A percentile compares a stretch with the other conserved stretches of the same genome.
Conservation (phyloP, 202 grass and related monocot species). For the Zizania palustris region DNA sequence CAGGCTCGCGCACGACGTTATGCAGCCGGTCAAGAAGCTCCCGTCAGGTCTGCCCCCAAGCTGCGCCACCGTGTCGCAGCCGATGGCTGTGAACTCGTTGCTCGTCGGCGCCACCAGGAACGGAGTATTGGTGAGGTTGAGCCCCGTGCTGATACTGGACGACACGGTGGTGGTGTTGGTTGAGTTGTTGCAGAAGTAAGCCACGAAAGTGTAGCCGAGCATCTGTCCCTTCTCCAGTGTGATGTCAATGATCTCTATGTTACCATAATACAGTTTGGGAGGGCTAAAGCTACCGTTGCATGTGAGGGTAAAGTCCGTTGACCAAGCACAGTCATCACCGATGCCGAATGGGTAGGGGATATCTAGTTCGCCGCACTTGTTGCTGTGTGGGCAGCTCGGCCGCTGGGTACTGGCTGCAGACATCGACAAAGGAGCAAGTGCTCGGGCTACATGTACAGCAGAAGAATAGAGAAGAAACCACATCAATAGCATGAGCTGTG, state of each 20-base stretch:
- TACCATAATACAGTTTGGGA: no score
- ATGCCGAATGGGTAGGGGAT: constrained; percentile 36
- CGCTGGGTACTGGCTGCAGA: no score
- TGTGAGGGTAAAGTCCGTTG: background rate
- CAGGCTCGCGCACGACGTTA: background rate
- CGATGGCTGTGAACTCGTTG: constrained; percentile 17
- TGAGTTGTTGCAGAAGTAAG: background rate
- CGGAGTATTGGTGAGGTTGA: background rate
- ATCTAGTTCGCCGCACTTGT: background rate
- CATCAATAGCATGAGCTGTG: no score
- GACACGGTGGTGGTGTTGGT: no score
- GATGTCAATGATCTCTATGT: background rate
- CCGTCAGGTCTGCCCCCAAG: fast-evolving
- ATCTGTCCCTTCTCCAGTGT: background rate
- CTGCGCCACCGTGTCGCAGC: background rate
- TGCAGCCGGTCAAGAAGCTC: constrained; percentile 1
- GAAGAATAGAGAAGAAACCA: no score
- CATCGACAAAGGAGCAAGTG: no score
- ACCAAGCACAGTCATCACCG: background rate
- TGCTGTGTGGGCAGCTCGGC: background rate
- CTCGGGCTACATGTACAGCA: no score
- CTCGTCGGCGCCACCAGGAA: background rate
- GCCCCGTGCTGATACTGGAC: fast-evolving
- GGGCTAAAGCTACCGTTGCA: background rate
- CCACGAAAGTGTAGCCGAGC: background rate